Percentiles rank a stretch among this genome's conserved stretches.
These are phyloP conservation scores for Hypomyces rosellus DNA, from an alignment of 2,329 filamentous ascomycete species.

Conservation along the genomic window DNA sequence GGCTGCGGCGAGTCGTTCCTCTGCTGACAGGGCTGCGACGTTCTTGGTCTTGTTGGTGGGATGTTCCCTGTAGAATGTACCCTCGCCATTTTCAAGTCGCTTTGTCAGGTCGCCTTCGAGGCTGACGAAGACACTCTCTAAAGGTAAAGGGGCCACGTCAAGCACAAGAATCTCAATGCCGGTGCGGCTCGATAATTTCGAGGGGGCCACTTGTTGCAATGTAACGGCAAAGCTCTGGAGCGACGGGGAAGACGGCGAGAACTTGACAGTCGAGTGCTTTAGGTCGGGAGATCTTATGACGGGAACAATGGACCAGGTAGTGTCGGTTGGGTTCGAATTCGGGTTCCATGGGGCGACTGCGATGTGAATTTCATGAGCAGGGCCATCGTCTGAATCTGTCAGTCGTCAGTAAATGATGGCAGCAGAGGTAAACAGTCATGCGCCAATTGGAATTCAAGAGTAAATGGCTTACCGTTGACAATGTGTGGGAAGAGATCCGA, in stretches of 20 bases:
- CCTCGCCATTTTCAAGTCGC: constrained; percentile 76
- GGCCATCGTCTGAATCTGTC: constrained; percentile 28
- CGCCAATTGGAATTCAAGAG: too few species aligned
- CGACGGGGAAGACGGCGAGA: constrained; percentile 64
- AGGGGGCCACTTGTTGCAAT: constrained; percentile 67
- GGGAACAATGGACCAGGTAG: constrained; percentile 80
- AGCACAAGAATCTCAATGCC: constrained; percentile 79
- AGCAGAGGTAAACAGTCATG: neutral
- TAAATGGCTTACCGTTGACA: constrained; percentile 40
- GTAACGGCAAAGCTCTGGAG: constrained; percentile 74
- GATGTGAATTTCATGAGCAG: constrained; percentile 47
- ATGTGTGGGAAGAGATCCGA: constrained; percentile 68
- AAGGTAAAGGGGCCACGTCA: constrained; percentile 69
- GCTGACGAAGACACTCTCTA: constrained; percentile 83
- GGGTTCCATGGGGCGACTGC: constrained; percentile 71
- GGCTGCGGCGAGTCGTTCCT: constrained; percentile 56
- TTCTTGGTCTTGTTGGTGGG: constrained; percentile 36
- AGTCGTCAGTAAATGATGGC: neutral
- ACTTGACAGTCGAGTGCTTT: constrained; percentile 71
- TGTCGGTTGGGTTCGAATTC: constrained; percentile 49
- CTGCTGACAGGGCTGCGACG: constrained; percentile 33
- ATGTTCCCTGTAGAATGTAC: constrained; percentile 67
- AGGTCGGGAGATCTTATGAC: constrained; percentile 59
- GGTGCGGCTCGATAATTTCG: constrained; percentile 65
- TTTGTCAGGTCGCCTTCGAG: constrained; percentile 75